Conservation (phyloP, 1,284 basidiomycete species). For the Cystobasidiaceae sp. region DNA sequence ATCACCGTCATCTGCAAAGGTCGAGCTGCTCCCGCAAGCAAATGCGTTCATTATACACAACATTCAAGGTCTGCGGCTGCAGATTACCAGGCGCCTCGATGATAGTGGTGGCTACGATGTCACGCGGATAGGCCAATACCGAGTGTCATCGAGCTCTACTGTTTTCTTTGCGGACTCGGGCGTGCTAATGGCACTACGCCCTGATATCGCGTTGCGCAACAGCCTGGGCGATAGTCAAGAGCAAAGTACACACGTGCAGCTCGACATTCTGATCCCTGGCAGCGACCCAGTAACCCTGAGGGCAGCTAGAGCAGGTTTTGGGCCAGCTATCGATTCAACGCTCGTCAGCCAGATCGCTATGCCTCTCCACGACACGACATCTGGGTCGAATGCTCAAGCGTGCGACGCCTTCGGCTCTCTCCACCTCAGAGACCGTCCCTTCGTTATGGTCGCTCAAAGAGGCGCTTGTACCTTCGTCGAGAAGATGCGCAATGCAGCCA, state of each 20-base stretch:
- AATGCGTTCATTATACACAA: conserved; percentile 31
- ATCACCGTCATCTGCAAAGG: conserved; percentile 15
- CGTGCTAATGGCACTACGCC: conserved; percentile 32
- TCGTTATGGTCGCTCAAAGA: conserved; percentile 33
- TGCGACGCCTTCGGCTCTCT: background rate
- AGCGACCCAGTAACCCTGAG: conserved; percentile 23
- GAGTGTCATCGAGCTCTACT: conserved; percentile 27
- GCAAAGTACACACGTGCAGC: background rate
- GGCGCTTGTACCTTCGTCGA: conserved; percentile 39
- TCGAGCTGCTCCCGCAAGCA: background rate
- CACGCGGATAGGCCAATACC: conserved; percentile 32
- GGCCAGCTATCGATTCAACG: background rate
- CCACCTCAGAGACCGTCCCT: background rate
- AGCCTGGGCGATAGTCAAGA: background rate
- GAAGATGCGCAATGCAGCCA: conserved; percentile 36
- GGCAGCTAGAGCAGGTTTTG: conserved; percentile 23
- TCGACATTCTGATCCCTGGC: conserved; percentile 3
- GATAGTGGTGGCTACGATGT: conserved; percentile 34
- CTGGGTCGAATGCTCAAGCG: background rate
- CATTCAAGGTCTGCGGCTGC: conserved; percentile 37
- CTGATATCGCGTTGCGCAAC: background rate
- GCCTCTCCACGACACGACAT: background rate
- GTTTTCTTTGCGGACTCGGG: conserved; percentile 36
- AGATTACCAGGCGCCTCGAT: conserved; percentile 29
- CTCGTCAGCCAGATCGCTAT: background rate